These are phyloP conservation scores for Eucalyptus marginata DNA, from an alignment of 345 rosid genomes.

Conservation along the genomic window DNA sequence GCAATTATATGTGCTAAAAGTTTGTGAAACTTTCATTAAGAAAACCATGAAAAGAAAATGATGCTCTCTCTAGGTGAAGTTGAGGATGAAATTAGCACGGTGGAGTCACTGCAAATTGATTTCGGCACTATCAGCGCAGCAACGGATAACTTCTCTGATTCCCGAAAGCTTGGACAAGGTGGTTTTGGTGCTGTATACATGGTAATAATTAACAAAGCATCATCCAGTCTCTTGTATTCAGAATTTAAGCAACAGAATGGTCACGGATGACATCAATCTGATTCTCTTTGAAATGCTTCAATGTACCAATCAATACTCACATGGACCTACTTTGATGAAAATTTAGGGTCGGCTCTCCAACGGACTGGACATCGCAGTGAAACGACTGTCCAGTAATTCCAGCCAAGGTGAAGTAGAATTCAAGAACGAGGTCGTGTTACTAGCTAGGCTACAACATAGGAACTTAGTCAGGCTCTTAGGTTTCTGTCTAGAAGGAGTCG, in stretches of 20 bases:
- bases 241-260: neutral
- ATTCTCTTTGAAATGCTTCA: neutral
- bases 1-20: neutral
- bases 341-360: slow-evolving; percentile 6
- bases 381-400: slow-evolving; percentile 14
- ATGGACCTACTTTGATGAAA: neutral
- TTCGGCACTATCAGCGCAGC: neutral
- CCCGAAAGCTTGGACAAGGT: slow-evolving; percentile 13
- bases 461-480: slow-evolving; percentile 31
- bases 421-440: slow-evolving; percentile 18
- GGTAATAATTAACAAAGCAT: neutral
- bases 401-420: slow-evolving; percentile 34
- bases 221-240: neutral
- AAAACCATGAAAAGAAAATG: no score
- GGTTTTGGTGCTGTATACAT: slow-evolving; percentile 16
- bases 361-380: slow-evolving; percentile 20
- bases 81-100: neutral
- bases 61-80: neutral
- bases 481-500: slow-evolving; percentile 21
- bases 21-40: no score
- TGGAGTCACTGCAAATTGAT: slow-evolving; percentile 4
- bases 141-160: slow-evolving; percentile 7
- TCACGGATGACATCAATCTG: neutral
- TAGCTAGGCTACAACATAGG: slow-evolving; percentile 33
- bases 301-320: no score